Evolutionary conservation across 2,329 filamentous ascomycete species (phyloP).

Genomic region (Aureobasidium sp.): DNA sequence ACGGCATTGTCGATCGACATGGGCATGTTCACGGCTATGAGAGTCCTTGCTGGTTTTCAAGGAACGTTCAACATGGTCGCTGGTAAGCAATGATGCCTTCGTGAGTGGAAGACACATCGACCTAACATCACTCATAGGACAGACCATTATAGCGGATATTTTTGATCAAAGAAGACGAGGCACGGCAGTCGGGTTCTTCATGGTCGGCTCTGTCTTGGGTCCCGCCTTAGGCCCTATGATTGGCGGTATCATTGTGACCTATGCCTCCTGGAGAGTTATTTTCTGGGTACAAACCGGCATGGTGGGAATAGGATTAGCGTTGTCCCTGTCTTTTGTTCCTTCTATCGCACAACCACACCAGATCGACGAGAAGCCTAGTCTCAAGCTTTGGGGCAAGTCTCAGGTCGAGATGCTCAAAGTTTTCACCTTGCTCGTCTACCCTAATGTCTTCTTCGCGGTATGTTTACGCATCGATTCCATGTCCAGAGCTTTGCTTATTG

Average conservation of each 20-base stretch:
- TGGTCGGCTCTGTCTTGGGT: constrained; percentile 58
- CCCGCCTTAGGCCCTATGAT: constrained; percentile 55
- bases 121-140: not conserved
- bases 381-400: constrained; percentile 27
- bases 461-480: not conserved
- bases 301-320: constrained; percentile 49
- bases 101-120: not conserved
- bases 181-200: constrained; percentile 65
- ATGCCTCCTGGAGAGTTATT: constrained; percentile 63
- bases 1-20: constrained; percentile 64
- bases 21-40: constrained; percentile 61
- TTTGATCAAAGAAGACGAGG: constrained; percentile 46
- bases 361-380: not conserved
- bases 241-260: constrained; percentile 67
- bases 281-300: constrained; percentile 68
- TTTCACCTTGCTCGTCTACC: constrained; percentile 55
- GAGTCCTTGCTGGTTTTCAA: constrained; percentile 63
- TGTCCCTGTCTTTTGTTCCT: constrained; percentile 58
- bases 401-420: constrained; percentile 60
- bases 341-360: constrained; percentile 14
- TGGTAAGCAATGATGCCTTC: constrained; percentile 39
- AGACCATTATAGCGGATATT: constrained; percentile 53
- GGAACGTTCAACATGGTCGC: constrained; percentile 68
- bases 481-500: not conserved
- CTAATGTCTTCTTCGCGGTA: constrained; percentile 57